phyloP scores from a whole-genome alignment of 140 eudicot species.

The Cichorium intybus region DNA sequence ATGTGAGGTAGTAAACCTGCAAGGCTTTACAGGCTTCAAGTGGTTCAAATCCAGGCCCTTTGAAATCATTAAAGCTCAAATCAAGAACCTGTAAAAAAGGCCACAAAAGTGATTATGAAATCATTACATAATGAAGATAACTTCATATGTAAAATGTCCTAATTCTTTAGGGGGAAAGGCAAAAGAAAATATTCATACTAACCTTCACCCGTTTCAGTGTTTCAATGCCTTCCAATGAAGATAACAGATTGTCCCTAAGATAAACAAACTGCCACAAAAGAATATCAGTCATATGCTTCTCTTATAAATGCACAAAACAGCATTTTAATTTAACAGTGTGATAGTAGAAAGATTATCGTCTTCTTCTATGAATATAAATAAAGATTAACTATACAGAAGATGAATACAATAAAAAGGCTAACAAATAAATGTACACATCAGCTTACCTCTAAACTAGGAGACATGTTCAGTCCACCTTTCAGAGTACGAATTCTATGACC shows the following conservation, averaged over 20 bases:
- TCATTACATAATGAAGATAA: neutral
- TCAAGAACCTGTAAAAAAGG: slow-evolving; percentile 81
- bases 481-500: slow-evolving; percentile 90
- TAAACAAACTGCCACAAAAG: slow-evolving; percentile 81
- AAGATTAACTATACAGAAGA: neutral
- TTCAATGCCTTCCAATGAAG: slow-evolving; percentile 89
- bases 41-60: slow-evolving; percentile 98
- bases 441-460: slow-evolving; percentile 86
- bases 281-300: slow-evolving; percentile 12
- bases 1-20: slow-evolving; percentile 52
- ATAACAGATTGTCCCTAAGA: slow-evolving; percentile 90
- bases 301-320: neutral
- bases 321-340: neutral
- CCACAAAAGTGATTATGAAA: slow-evolving; percentile 6
- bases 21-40: slow-evolving; percentile 85
- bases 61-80: slow-evolving; percentile 94
- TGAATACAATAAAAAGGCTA: neutral
- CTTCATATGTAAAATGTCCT: neutral
- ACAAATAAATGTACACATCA: slow-evolving; percentile 9
- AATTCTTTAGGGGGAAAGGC: neutral
- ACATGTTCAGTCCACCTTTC: slow-evolving; percentile 68
- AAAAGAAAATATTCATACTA: slow-evolving; percentile 2
- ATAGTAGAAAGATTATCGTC: neutral
- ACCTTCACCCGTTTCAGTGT: slow-evolving; percentile 90
- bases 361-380: neutral